phyloP scores from a whole-genome alignment of 306 rosid genomes.

The Hippophae gyantsensis region DNA sequence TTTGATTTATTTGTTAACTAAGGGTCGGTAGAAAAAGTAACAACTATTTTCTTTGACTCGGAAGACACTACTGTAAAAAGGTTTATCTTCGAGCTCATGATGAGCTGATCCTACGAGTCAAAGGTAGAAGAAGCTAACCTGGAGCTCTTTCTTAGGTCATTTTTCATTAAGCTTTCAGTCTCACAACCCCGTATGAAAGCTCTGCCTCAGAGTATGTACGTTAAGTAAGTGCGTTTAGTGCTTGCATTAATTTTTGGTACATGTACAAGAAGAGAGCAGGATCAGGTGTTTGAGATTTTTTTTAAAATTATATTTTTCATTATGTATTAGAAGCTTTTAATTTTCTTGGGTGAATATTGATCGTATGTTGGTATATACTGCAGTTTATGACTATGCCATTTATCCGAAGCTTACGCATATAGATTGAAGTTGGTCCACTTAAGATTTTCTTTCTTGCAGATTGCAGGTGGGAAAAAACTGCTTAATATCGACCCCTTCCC shows the following conservation, averaged over 20 bases:
- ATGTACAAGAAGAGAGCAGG: not conserved
- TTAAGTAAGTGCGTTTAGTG: not conserved
- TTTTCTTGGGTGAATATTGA: not conserved
- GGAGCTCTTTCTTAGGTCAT: conserved; percentile 74
- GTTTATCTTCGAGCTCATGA: conserved; percentile 55
- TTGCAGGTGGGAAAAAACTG: conserved; percentile 67
- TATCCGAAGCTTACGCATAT: conserved; percentile 8
- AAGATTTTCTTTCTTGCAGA: not conserved
- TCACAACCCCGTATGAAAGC: conserved; percentile 52
- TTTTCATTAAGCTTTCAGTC: conserved; percentile 62
- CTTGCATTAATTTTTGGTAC: not conserved
- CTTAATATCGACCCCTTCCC: conserved; percentile 58
- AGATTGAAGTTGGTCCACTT: not conserved
- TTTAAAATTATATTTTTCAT: too few relatives aligned
- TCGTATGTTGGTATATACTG: not conserved
- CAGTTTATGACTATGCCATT: conserved; percentile 12
- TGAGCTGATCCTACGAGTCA: conserved; percentile 47
- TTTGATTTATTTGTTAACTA: conserved; percentile 13
- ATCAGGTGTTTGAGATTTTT: too few relatives aligned
- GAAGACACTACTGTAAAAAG: conserved; percentile 50
- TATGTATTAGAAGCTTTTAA: too few relatives aligned
- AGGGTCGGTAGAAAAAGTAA: conserved; percentile 77
- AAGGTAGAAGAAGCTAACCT: conserved; percentile 50
- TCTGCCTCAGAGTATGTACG: conserved; percentile 50
- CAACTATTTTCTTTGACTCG: conserved; percentile 50